These are phyloP conservation scores for Byssoonygena ceratinophila DNA, from an alignment of 2,329 filamentous ascomycete genomes.

Conservation along the genomic window DNA sequence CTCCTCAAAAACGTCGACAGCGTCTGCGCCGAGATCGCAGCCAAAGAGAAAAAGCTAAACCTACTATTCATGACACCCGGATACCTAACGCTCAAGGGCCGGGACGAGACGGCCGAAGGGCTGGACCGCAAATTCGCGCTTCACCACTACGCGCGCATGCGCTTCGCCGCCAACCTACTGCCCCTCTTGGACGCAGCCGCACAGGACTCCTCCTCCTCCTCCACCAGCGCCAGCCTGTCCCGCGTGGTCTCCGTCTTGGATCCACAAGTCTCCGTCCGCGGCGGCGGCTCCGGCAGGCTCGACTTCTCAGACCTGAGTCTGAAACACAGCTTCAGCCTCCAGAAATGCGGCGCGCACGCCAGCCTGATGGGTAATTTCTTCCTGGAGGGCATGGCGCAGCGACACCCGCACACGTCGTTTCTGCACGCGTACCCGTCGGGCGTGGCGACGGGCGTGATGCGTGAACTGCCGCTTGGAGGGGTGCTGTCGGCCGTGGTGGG, in stretches of 20 bases:
- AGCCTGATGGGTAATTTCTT: slow-evolving; percentile 43
- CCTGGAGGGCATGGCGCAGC: slow-evolving; percentile 40
- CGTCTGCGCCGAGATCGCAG: slow-evolving; percentile 25
- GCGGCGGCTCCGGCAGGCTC: slow-evolving; percentile 40
- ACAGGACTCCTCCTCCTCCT: slow-evolving; percentile 20
- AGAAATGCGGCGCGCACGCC: slow-evolving; percentile 29
- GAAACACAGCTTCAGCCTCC: slow-evolving; percentile 20
- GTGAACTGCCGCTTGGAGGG: slow-evolving; percentile 3
- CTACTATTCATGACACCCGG: slow-evolving; percentile 33
- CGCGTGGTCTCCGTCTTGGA: slow-evolving; percentile 47
- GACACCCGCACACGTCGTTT: slow-evolving; percentile 41
- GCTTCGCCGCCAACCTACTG: slow-evolving; percentile 27
- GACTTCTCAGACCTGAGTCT: slow-evolving; percentile 37
- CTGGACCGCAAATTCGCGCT: slow-evolving; percentile 25
- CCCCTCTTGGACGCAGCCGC: slow-evolving; percentile 22
- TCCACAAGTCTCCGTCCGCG: slow-evolving; percentile 27
- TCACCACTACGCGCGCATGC: slow-evolving; percentile 28
- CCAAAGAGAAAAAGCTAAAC: slow-evolving; percentile 27
- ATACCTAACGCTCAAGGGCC: slow-evolving; percentile 26
- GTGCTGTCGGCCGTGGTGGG: slow-evolving; percentile 5
- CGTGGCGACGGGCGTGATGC: slow-evolving; percentile 15
- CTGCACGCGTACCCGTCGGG: slow-evolving; percentile 42
- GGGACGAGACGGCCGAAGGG: slow-evolving; percentile 27
- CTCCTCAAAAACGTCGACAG: slow-evolving; percentile 28
- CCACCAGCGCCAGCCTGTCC: slow-evolving; percentile 29